Base-by-base conservation (phyloP, 108 stramenopile species). In the Fragilaria crotonensis region DNA sequence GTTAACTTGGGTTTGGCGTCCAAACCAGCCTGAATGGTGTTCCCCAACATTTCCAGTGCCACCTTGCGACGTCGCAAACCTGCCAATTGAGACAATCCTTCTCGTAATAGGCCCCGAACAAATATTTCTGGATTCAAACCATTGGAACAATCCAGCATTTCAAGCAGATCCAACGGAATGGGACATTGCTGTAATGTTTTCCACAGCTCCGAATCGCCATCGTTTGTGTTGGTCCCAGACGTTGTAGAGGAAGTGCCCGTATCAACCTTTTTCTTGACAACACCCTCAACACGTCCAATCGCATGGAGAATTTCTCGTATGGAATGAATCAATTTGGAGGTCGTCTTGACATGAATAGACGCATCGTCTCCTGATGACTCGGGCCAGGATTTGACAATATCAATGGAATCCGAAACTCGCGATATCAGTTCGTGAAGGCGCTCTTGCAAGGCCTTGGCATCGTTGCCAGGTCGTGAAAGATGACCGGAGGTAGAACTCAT, bases 71-170 rank as follows among this genome's bases (percentile, higher is more conserved):
- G 68, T 27, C 80, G 74, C 57, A 91, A 50, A 2, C 83, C 83
- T 50, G 72, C 72, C 51, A 91, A 49, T 70, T 91, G 85, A 45
- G 85, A 75, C 44, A 87, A 27, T 0, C 81, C 72, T 54, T 84
- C 84, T 9, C 67, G 66, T 30, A 91, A 68, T 51, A 91, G 67
- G 11, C 82, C 85, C 30, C 84, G 63, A 2, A 85, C 75, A 77
- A 87, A 91, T 44, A 80, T 78, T 53, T 85, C 83, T 7, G 89
- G 89, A 71, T 91, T 85, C 45, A 85, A 52, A 7, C 85, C 83
- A 47, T 63, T 51, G 20, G 74, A 76, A 49, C 78, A 69, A 62
- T 91, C 89, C 32, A 91, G 55, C 60, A 91, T 70, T 57, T 87
- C 89, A 63, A 91, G 62, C 31, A 91, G 59, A 75, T 91, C 85